Base-by-base conservation (phyloP, 805 yeast species). In the Isabelozyma heimii region DNA sequence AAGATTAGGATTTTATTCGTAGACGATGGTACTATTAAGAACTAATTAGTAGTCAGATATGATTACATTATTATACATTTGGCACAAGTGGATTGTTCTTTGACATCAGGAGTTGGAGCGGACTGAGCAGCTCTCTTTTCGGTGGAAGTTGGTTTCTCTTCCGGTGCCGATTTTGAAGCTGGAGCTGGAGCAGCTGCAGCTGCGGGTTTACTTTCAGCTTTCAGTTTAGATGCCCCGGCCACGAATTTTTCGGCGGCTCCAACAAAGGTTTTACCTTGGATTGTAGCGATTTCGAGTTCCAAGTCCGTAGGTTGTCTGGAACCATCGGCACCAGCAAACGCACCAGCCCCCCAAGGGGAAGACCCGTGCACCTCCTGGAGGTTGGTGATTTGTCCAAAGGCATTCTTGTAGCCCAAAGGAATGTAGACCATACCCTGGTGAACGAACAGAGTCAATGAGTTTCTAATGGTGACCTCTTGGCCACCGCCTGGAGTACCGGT, bases 281-380 rank as follows among this genome's bases (percentile, higher is more conserved):
- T 70, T 43, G 63, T 61, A 24, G 90, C 92, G 51, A 88, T 65
- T 57, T 78, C 76, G 63, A 78, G 69, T 68, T 89, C 96, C 49
- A 85, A 70, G 15, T 72, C 77, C 40, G 83, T 58, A 33, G 90
- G 86, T 58, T 74, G 72, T 73, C 95, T 82, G 7, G 87, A 79
- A 45, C 95, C 96, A 62, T 86, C 92, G 45, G 78, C 74, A 44
- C 83, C 88, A 28, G 96, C 91, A 60, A 78, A 74, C 37, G 88
- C 72, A 57, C 96, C 96, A 33, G 96, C 87, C 65, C 96, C 96
- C 90, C 91, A 89, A 42, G 96, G 81, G 17, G 91, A 80, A 48
- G 87, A 88, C 55, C 96, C 96, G 63, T 86, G 95, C 44, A 82
- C 76, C 70, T 87, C 90, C 3, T 76, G 80, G 41, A 84, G 60